Evolutionary conservation across 139 green algal genomes (phyloP), one percentile per base, ranked within the genome.

Genomic region (Chlamydomonas sp.): DNA sequence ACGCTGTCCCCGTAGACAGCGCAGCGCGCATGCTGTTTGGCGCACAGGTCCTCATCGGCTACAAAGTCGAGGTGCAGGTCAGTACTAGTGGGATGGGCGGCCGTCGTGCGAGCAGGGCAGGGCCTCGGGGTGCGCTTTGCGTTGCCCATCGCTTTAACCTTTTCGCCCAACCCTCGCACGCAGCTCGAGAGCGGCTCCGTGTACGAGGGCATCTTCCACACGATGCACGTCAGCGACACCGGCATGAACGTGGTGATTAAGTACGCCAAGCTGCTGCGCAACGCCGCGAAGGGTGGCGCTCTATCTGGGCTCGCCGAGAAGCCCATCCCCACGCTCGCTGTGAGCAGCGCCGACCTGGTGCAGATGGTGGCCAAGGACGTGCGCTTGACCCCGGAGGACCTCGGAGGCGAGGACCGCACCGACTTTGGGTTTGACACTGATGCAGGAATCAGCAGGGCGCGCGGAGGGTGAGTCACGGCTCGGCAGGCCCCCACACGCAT

Each of bases 121-220:
- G n/a, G n/a, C n/a, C n/a, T n/a, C n/a, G n/a, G n/a, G n/a, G n/a
- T n/a, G 13, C 43, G 43, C 13, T 26, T 54, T 54, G 13, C 20
- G 43, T 20, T 54, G 43, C 43, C 16, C 43, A 54, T 54, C 20
- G 43, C 43, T 54, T 54, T 54, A 26, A 13, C 13, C 43, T 54
- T 20, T 54, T 20, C 43, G 16, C 16, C 43, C 22, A 54, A 73
- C n/a, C 26, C n/a, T 68, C 49, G 30, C 29, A 58, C 31, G 60
- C 66, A 16, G 16, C 48, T 66, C 80, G 5, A 76, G 70, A 24
- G 76, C 37, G 89, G 89, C 0, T 34, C 63, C 13, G 73, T 84
- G 13, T 91, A 88, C 37, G 85, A 91, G 69, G 89, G 87, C 39
- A 79, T 95, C 6, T 89, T 93, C 50, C 70, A 86, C 58, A 80